Conservation (phyloP, 2,329 filamentous ascomycete species). For the Nigrospora sphaerica region DNA sequence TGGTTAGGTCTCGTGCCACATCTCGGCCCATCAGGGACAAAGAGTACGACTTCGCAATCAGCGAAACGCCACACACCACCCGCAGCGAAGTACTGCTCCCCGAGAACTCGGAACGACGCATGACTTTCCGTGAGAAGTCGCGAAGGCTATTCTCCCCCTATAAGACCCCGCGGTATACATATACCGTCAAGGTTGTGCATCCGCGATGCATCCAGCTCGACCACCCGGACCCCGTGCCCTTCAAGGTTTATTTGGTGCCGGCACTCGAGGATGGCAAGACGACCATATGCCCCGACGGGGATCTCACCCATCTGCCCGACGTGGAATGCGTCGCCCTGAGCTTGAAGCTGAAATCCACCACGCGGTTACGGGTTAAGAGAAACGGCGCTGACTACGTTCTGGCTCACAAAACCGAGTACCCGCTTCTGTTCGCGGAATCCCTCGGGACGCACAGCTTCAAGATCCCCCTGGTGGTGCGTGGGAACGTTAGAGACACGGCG, state of each 20-base stretch:
- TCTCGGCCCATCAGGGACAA: not conserved
- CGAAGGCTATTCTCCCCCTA: constrained; percentile 3
- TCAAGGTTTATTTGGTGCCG: constrained; percentile 2
- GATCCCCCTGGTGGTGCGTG: not conserved
- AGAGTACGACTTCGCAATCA: not conserved
- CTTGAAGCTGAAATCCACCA: not conserved
- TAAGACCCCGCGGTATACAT: constrained; percentile 3
- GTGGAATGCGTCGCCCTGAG: constrained; percentile 1
- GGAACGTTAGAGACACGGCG: not conserved
- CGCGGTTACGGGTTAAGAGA: not conserved
- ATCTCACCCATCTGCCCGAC: constrained; percentile 1
- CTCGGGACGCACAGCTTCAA: not conserved
- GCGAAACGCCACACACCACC: not conserved
- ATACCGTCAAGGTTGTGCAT: not conserved
- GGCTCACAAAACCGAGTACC: not conserved
- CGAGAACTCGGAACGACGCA: not conserved
- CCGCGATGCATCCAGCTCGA: constrained; percentile 3
- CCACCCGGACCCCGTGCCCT: constrained; percentile 2
- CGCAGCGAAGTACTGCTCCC: constrained; percentile 1
- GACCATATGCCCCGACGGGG: constrained; percentile 1
- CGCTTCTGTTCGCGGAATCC: not conserved
- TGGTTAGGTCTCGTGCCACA: constrained; percentile 1
- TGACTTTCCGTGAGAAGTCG: constrained; percentile 3
- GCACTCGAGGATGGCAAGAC: not conserved
- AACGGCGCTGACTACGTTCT: not conserved